phyloP scores from a whole-genome alignment of 1,284 basidiomycete species.

The Microstroma glucosiphilum region DNA sequence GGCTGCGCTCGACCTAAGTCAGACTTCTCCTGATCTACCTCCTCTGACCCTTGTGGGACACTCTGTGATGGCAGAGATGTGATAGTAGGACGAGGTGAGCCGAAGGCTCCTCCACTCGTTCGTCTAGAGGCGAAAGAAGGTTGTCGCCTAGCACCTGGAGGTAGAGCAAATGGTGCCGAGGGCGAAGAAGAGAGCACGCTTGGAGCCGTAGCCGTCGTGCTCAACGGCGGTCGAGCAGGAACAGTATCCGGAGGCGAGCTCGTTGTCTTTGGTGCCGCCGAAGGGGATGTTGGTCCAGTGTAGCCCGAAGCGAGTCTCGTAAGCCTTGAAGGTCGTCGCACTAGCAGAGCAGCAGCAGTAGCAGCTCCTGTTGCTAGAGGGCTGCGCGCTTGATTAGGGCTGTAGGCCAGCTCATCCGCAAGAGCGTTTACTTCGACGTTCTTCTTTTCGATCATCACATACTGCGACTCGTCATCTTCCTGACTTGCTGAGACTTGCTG shows the following conservation, averaged over 20 bases:
- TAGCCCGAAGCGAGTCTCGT: slow-evolving; percentile 23
- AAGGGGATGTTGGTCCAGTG: not conserved
- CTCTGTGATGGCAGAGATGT: not conserved
- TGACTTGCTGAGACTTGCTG: no score
- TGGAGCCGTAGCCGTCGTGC: slow-evolving; percentile 4
- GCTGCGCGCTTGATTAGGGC: slow-evolving; percentile 15
- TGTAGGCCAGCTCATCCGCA: slow-evolving; percentile 53
- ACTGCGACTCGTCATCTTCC: slow-evolving; percentile 49
- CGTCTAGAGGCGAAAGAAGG: slow-evolving; percentile 16
- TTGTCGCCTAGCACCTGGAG: slow-evolving; percentile 27
- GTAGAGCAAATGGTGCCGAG: slow-evolving; percentile 33
- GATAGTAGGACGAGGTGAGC: slow-evolving; percentile 19
- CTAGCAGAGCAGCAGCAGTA: slow-evolving; percentile 10
- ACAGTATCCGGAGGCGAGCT: not conserved
- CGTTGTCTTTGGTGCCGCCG: not conserved
- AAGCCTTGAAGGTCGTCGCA: slow-evolving; percentile 29
- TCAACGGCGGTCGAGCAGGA: not conserved
- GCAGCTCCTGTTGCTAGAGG: slow-evolving; percentile 10
- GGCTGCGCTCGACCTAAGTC: slow-evolving; percentile 7
- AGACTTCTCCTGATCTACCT: slow-evolving; percentile 8
- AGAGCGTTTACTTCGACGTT: slow-evolving; percentile 56
- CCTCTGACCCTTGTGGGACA: not conserved
- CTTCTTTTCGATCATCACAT: slow-evolving; percentile 59
- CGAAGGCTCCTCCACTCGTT: slow-evolving; percentile 19
- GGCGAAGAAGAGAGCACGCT: slow-evolving; percentile 6